phyloP scores from a whole-genome alignment of 495 filamentous ascomycete species.

The Venustampulla echinocandica region DNA sequence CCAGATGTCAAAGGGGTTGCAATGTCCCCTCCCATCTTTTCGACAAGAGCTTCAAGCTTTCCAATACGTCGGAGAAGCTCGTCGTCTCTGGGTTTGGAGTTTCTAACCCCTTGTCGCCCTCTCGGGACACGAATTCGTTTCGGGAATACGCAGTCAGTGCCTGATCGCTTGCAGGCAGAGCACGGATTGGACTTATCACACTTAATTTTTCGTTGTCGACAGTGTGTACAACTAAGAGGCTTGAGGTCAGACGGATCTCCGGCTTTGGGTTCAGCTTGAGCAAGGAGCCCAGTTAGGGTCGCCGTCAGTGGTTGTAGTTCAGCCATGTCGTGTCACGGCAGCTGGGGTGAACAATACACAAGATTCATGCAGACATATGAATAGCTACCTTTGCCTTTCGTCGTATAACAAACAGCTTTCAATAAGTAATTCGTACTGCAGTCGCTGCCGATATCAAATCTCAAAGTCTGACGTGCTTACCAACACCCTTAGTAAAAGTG shows the following conservation, averaged over 20 bases:
- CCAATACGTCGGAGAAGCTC: conserved; percentile 6
- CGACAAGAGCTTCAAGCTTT: conserved; percentile 4
- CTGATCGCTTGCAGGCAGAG: conserved; percentile 2
- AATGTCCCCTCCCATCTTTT: conserved; percentile 3
- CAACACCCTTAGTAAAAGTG: no score
- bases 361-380: conserved; percentile 9
- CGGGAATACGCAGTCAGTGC: conserved; percentile 2
- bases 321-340: conserved; percentile 9
- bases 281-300: conserved; percentile 8
- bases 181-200: conserved; percentile 13
- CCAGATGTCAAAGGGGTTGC: background rate
- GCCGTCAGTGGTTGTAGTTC: conserved; percentile 9
- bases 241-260: conserved; percentile 7
- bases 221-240: conserved; percentile 11
- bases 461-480: background rate
- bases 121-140: conserved; percentile 3
- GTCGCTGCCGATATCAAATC: background rate
- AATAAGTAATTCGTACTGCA: background rate
- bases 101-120: conserved; percentile 5
- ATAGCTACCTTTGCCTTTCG: conserved; percentile 5
- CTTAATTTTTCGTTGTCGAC: conserved; percentile 14
- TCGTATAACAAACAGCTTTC: conserved; percentile 4
- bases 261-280: conserved; percentile 8
- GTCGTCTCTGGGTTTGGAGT: background rate
- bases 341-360: conserved; percentile 9